Evolutionary conservation across 306 rosid genomes (phyloP), one percentile per base, ranked within the genome.

Genomic region (Quercus glauca): DNA sequence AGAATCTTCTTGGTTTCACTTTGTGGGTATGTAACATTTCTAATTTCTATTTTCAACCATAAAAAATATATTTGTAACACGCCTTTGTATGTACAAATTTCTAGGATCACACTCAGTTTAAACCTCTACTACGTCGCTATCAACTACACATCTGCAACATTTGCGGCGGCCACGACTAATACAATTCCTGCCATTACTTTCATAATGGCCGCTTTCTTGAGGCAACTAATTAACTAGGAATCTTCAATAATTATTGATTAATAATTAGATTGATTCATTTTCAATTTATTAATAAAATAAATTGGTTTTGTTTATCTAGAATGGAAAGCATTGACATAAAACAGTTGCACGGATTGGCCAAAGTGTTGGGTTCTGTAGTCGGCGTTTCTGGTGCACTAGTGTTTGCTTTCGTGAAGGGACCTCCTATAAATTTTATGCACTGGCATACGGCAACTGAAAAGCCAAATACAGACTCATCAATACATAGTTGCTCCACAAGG

Each of bases 91-190:
- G 25, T 57, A 56, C 61, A 23, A 49, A 55, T 77, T 45, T 31
- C 1, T 45, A 95, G 98, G 91, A 79, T 93, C 70, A 92, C 99
- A 41, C 49, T 88, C 71, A 91, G 98, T 85, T 83, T 93, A 79
- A 95, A 85, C 76, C 92, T 95, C 37, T 95, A 90, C 87, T 95
- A 85, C 69, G 88, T 87, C 51, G 91, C 97, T 25, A 84, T 95
- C 77, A 89, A 88, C 87, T 80, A 86, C 52, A 95, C 96, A 63
- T 80, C 99, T 43, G 98, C 99, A 85, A 95, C 97, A 73, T 95
- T 89, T 83, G 97, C 98, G 13, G 98, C 98, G 5, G 99, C 99
- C 68, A 49, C 88, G 78, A 86, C 97, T 60, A 95, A 91, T 81
- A 82, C 95, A 26, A 69, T 95, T 79, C 99, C 98, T 18, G 89